Percentiles rank a stretch among this genome's conserved stretches.
Conservation (phyloP, 768 basidiomycete species). For the Kwoniella sp. region DNA sequence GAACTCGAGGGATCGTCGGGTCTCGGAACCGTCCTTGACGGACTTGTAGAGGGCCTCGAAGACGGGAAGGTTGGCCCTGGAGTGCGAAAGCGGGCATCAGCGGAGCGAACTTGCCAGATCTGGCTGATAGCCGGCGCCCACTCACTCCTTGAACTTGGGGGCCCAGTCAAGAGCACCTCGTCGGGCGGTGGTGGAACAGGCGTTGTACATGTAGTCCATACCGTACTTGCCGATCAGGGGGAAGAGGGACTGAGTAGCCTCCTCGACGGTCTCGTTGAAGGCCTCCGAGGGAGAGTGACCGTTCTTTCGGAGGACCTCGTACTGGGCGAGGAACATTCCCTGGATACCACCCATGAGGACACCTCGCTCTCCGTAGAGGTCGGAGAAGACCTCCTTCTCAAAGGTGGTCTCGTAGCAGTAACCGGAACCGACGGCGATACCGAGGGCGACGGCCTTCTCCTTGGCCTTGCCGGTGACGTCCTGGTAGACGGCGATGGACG, state of each 20-base stretch:
- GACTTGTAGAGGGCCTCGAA: conserved; percentile 94
- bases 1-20: conserved; percentile 92
- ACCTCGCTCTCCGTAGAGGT: conserved; percentile 99
- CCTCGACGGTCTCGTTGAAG: conserved; percentile 99
- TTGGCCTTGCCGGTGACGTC: conserved; percentile 96
- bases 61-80: conserved; percentile 81
- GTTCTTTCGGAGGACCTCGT: conserved; percentile 55
- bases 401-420: conserved; percentile 99
- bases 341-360: conserved; percentile 96
- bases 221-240: conserved; percentile 93
- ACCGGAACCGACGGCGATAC: conserved; percentile 90
- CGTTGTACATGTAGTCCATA: conserved; percentile 99
- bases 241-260: conserved; percentile 98
- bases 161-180: conserved; percentile 97
- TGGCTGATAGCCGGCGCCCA: background rate
- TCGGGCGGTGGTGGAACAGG: conserved; percentile 97
- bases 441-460: conserved; percentile 92
- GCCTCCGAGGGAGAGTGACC: conserved; percentile 86
- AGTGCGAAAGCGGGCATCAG: background rate
- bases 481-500: conserved; percentile 89
- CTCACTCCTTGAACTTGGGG: conserved; percentile 71
- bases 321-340: conserved; percentile 98
- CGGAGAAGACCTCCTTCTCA: conserved; percentile 99
- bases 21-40: conserved; percentile 92
- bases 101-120: background rate